phyloP scores from a whole-genome alignment of 192 early-diverging fungal species.

The Lunasporangiospora selenospora region DNA sequence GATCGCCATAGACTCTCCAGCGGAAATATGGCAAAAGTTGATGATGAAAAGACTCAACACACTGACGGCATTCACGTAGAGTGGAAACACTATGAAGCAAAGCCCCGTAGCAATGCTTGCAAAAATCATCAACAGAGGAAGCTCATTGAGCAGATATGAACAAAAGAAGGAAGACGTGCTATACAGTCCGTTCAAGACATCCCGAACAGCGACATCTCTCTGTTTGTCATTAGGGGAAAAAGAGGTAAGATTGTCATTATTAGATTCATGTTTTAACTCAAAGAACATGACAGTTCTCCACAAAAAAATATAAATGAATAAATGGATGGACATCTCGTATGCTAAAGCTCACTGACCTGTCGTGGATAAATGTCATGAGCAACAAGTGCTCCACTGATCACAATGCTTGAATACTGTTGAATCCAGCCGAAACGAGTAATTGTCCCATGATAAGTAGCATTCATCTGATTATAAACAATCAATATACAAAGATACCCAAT shows the following conservation, averaged over 20 bases:
- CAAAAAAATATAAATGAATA: too few relatives aligned
- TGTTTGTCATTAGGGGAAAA: too few relatives aligned
- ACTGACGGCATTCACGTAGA: background rate
- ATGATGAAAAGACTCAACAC: background rate
- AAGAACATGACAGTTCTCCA: too few relatives aligned
- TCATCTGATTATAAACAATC: background rate
- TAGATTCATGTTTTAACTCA: background rate
- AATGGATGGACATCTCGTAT: too few relatives aligned
- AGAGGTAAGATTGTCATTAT: too few relatives aligned
- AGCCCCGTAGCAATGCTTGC: background rate
- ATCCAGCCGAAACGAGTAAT: slow-evolving; percentile 1
- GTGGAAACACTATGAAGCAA: background rate
- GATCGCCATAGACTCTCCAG: slow-evolving; percentile 10
- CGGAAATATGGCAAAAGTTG: background rate
- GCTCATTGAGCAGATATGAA: slow-evolving; percentile 12
- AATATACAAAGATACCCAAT: background rate
- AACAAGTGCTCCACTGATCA: too few relatives aligned
- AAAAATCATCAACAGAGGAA: slow-evolving; percentile 3
- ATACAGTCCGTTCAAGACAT: slow-evolving; percentile 22
- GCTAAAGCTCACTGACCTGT: too few relatives aligned
- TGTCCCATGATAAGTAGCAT: background rate
- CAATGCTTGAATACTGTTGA: slow-evolving; percentile 11
- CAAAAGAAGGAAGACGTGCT: slow-evolving; percentile 7
- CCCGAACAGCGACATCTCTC: slow-evolving; percentile 14
- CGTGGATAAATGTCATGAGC: too few relatives aligned